A percentile compares a stretch with the other conserved stretches of the same genome.
Conservation (phyloP, 1,284 basidiomycete species). For the Phylloporus gajari region DNA sequence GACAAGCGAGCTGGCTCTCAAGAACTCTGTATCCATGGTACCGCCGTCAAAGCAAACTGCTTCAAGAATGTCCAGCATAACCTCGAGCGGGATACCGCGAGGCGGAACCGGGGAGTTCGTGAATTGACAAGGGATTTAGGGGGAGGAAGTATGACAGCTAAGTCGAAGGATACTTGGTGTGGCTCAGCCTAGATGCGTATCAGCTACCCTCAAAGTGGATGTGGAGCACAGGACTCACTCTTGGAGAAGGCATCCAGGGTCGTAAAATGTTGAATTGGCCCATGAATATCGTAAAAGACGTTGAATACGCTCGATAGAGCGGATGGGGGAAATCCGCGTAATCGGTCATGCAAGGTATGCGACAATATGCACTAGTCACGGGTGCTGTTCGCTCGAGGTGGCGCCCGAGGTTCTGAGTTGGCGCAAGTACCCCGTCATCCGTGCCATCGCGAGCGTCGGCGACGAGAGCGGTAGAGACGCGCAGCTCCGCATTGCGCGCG, state of each 20-base stretch:
- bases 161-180: slow-evolving; percentile 51
- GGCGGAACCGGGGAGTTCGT: slow-evolving; percentile 37
- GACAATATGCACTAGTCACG: too few species aligned
- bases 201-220: slow-evolving; percentile 19
- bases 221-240: slow-evolving; percentile 35
- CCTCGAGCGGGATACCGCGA: slow-evolving; percentile 64
- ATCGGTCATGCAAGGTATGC: slow-evolving; percentile 21
- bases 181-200: slow-evolving; percentile 43
- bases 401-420: slow-evolving; percentile 81
- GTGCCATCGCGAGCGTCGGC: slow-evolving; percentile 69
- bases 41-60: slow-evolving; percentile 56
- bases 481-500: slow-evolving; percentile 83
- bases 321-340: slow-evolving; percentile 38
- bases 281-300: slow-evolving; percentile 44
- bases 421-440: slow-evolving; percentile 87
- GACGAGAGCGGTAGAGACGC: slow-evolving; percentile 74
- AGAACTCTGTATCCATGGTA: slow-evolving; percentile 52
- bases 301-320: slow-evolving; percentile 34
- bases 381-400: slow-evolving; percentile 57
- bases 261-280: slow-evolving; percentile 51
- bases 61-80: slow-evolving; percentile 71
- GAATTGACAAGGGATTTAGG: slow-evolving; percentile 10
- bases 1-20: slow-evolving; percentile 67
- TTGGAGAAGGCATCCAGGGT: slow-evolving; percentile 44
- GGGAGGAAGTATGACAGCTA: slow-evolving; percentile 33